Conservation (phyloP, 1,284 basidiomycete genomes). For the Coniferiporia sulphurascens region DNA sequence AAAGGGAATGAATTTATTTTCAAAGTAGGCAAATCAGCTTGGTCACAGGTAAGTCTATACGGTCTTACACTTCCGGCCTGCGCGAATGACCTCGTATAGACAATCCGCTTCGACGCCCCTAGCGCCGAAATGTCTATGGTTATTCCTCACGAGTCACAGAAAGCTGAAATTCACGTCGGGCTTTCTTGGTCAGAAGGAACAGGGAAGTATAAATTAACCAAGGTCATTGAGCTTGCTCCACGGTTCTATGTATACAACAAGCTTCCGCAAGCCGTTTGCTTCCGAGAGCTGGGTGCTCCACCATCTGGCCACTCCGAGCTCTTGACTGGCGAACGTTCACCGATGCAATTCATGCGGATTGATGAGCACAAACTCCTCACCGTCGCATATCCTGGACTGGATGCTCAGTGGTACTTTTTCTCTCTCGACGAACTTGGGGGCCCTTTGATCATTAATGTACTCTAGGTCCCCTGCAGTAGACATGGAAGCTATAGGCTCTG, state of each 20-base stretch:
- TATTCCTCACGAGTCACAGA: constrained; percentile 63
- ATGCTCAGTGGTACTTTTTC: constrained; percentile 71
- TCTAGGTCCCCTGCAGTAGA: constrained; percentile 89
- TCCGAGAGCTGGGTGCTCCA: constrained; percentile 81
- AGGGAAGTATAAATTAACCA: constrained; percentile 95
- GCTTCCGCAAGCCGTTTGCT: constrained; percentile 63
- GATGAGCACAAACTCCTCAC: constrained; percentile 73
- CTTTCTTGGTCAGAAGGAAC: constrained; percentile 91
- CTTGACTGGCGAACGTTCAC: constrained; percentile 62
- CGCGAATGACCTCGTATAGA: constrained; percentile 34
- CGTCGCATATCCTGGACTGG: constrained; percentile 80
- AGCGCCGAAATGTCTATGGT: constrained; percentile 85
- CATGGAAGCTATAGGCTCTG: constrained; percentile 85
- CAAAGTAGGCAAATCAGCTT: constrained; percentile 80
- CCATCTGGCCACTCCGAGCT: constrained; percentile 63
- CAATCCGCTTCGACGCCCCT: constrained; percentile 87
- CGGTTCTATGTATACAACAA: constrained; percentile 90
- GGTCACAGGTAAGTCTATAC: constrained; percentile 70
- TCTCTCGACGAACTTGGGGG: not conserved
- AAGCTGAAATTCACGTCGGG: constrained; percentile 81
- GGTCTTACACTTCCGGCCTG: not conserved
- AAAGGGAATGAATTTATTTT: constrained; percentile 84
- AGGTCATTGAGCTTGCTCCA: constrained; percentile 90
- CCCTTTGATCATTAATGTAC: constrained; percentile 5
- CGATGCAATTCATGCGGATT: constrained; percentile 67